Percentiles rank a stretch among this genome's conserved stretches.
Conservation (phyloP, 148 eudicot genomes). For the Gaultheria prostrata region DNA sequence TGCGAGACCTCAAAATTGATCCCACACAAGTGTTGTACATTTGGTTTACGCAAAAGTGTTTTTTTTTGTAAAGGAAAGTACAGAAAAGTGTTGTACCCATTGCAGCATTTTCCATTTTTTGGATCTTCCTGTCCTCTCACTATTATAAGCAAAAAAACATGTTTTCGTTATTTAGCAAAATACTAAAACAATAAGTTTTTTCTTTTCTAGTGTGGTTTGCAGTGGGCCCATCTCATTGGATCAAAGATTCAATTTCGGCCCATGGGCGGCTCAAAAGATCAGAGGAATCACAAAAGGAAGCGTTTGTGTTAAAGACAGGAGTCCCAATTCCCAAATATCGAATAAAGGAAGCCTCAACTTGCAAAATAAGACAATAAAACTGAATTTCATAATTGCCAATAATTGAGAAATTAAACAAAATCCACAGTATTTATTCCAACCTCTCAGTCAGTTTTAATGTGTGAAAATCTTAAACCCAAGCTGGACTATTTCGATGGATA, state of each 20-base stretch:
- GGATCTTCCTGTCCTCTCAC: no score
- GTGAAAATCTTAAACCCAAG: background rate
- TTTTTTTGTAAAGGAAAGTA: no score
- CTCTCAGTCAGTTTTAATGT: background rate
- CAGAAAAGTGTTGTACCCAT: no score
- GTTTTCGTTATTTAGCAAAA: no score
- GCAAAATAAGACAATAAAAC: background rate
- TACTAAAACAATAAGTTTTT: no score
- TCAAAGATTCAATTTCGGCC: background rate
- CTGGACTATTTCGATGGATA: no score
- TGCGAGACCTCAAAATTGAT: no score
- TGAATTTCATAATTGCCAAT: background rate
- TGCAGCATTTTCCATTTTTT: no score
- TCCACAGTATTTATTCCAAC: no score
- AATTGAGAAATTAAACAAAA: background rate
- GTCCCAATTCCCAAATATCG: background rate
- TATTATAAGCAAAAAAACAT: no score
- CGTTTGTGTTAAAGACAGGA: background rate
- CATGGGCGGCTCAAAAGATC: background rate
- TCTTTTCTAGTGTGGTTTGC: background rate
- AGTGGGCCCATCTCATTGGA: background rate
- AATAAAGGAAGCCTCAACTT: background rate
- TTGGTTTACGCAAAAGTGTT: no score
- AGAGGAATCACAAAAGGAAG: slow-evolving; percentile 10
- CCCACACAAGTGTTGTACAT: no score